Evolutionary conservation across 305 asterid genomes (phyloP).

Genomic region (Vinca major): DNA sequence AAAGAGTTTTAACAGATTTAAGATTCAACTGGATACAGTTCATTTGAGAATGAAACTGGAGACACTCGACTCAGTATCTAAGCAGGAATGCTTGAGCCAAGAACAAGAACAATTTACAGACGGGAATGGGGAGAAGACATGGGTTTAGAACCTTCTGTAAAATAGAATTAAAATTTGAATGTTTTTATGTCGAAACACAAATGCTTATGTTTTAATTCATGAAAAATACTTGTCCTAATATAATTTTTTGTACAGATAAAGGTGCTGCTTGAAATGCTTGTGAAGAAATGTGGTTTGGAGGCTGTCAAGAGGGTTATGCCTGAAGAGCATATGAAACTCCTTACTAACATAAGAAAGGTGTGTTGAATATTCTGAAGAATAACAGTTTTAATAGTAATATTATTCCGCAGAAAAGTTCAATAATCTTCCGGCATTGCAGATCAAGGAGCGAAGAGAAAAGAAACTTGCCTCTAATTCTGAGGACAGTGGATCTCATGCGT

Average conservation of each 20-base stretch:
- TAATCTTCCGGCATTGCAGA: constrained; percentile 35
- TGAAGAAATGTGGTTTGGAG: constrained; percentile 88
- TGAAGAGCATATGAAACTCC: constrained; percentile 84
- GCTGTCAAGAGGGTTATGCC: constrained; percentile 93
- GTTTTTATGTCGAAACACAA: not conserved
- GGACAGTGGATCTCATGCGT: constrained; percentile 47
- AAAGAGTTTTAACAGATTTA: not conserved
- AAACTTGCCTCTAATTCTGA: constrained; percentile 37
- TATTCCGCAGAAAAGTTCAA: not conserved
- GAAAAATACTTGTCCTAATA: not conserved
- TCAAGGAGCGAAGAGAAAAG: constrained; percentile 68
- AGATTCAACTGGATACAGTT: not conserved
- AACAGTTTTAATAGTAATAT: not conserved
- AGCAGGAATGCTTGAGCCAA: too few relatives aligned
- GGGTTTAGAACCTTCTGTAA: not conserved
- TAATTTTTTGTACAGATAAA: constrained; percentile 42
- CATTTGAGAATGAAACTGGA: not conserved
- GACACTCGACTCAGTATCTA: not conserved
- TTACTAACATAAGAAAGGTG: constrained; percentile 91
- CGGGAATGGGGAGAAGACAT: not conserved
- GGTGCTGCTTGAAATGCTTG: constrained; percentile 82
- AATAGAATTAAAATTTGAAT: not conserved
- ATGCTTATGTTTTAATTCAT: not conserved
- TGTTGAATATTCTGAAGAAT: constrained; percentile 10
- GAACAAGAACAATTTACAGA: not conserved